These are phyloP conservation scores for Aspergillus bertholletiae DNA, from an alignment of 495 filamentous ascomycete species.

Conservation along the genomic window DNA sequence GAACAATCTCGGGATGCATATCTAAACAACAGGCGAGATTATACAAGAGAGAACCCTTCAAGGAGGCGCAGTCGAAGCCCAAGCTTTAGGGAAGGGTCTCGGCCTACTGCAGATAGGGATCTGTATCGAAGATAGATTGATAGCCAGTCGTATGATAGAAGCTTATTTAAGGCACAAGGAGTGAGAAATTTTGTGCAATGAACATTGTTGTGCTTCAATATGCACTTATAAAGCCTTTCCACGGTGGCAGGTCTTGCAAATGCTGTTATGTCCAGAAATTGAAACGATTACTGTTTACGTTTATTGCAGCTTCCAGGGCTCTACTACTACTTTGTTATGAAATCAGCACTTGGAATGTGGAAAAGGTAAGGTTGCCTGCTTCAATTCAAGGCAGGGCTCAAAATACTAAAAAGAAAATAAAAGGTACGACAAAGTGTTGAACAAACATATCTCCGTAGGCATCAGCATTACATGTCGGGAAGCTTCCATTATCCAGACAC, in stretches of 20 bases:
- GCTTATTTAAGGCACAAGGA: not conserved
- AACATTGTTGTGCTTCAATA: not conserved
- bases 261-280: too few species aligned
- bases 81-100: constrained; percentile 20
- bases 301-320: not conserved
- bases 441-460: not conserved
- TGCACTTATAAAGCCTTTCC: not conserved
- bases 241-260: not conserved
- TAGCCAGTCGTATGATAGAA: not conserved
- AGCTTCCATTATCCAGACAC: not conserved
- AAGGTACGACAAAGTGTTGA: not conserved
- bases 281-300: too few species aligned
- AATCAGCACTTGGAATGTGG: not conserved
- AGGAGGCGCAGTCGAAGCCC: constrained; percentile 42
- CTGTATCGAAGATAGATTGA: constrained; percentile 12
- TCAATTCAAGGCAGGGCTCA: not conserved
- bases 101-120: constrained; percentile 12
- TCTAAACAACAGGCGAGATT: constrained; percentile 24
- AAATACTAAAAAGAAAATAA: not conserved
- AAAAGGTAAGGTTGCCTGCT: not conserved
- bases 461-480: not conserved
- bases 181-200: not conserved
- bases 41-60: constrained; percentile 27
- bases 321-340: not conserved
- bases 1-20: constrained; percentile 25